Conservation (phyloP, 257 asterid genomes). For the Eucommia ulmoides region DNA sequence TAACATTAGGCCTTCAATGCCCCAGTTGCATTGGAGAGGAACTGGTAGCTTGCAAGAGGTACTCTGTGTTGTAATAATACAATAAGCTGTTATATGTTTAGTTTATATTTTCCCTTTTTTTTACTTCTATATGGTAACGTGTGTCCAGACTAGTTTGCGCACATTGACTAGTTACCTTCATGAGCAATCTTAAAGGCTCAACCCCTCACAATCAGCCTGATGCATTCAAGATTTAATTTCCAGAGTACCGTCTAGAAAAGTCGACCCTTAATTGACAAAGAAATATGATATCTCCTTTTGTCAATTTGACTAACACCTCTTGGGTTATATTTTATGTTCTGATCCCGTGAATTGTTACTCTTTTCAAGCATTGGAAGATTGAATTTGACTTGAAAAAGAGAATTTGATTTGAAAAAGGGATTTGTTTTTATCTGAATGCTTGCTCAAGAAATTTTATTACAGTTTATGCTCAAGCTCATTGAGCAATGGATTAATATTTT, state of each 20-base stretch:
- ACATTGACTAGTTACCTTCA: not conserved
- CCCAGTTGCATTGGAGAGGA: constrained; percentile 8
- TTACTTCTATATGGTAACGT: not conserved
- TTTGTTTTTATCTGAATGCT: too few species aligned
- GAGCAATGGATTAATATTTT: not conserved
- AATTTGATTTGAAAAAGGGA: too few species aligned
- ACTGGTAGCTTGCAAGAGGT: constrained; percentile 6
- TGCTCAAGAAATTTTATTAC: not conserved
- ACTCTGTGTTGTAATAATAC: constrained; percentile 5
- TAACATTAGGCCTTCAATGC: constrained; percentile 13
- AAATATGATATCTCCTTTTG: not conserved
- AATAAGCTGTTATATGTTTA: constrained; percentile 1
- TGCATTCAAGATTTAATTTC: not conserved
- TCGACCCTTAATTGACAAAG: not conserved
- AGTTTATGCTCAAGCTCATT: not conserved
- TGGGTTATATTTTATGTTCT: not conserved
- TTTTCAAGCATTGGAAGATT: not conserved
- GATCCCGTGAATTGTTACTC: not conserved
- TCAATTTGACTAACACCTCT: not conserved
- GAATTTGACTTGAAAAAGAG: not conserved
- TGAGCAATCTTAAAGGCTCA: too few species aligned
- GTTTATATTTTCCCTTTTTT: not conserved
- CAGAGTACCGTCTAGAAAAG: not conserved
- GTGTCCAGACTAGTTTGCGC: not conserved
- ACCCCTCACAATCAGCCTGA: not conserved